Conservation (phyloP, 345 rosid species). For the Populus simonii region DNA sequence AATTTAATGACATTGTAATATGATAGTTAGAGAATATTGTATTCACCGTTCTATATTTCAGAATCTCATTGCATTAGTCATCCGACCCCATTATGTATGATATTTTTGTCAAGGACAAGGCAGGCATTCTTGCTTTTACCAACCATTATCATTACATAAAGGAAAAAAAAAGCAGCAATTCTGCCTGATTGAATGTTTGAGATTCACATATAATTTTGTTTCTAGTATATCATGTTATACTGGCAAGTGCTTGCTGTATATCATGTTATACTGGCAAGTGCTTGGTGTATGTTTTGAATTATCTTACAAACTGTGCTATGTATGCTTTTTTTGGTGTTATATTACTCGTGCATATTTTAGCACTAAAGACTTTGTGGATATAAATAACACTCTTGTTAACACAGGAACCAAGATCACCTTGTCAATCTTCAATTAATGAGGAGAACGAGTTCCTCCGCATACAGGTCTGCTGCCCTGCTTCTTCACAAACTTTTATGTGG, state of each 20-base stretch:
- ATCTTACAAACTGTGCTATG: background rate
- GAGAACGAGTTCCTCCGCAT: conserved; percentile 85
- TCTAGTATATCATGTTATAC: background rate
- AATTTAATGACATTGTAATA: background rate
- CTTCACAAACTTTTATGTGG: background rate
- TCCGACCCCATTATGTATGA: background rate
- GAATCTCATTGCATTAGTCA: background rate
- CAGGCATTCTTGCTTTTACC: background rate
- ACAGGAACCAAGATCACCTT: conserved; percentile 52
- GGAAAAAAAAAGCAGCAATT: background rate
- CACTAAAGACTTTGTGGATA: background rate
- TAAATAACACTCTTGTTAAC: background rate
- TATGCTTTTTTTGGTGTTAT: background rate
- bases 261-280: too few species aligned
- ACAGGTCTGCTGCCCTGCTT: conserved; percentile 50
- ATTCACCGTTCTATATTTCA: background rate
- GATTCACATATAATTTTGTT: background rate
- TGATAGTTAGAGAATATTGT: background rate
- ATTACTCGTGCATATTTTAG: background rate
- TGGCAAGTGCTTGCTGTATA: background rate
- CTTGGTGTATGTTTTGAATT: background rate
- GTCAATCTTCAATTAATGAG: conserved; percentile 53
- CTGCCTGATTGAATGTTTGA: background rate
- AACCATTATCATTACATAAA: background rate
- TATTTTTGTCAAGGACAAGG: background rate